A percentile compares a stretch with the other conserved stretches of the same genome.
These are phyloP conservation scores for Pezicula neosporulosa DNA, from an alignment of 2,329 filamentous ascomycete genomes.

Conservation along the genomic window DNA sequence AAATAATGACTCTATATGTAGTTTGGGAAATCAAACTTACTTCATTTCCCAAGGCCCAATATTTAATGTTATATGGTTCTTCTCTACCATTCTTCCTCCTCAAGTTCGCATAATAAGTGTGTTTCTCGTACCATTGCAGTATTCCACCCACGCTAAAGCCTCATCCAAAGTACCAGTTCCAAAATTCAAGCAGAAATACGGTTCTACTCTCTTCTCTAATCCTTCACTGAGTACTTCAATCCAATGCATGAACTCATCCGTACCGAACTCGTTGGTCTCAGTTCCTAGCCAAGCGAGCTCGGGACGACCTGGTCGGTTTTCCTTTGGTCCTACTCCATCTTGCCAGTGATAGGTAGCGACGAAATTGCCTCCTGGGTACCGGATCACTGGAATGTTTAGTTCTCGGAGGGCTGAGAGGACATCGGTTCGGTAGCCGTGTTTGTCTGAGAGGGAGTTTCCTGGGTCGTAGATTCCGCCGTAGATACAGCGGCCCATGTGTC, in stretches of 20 bases:
- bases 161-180: conserved; percentile 63
- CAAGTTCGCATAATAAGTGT: conserved; percentile 83
- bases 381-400: conserved; percentile 70
- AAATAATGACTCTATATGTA: neutral
- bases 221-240: conserved; percentile 66
- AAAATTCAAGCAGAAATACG: conserved; percentile 78
- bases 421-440: conserved; percentile 74
- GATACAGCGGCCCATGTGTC: conserved; percentile 86
- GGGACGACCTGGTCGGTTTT: conserved; percentile 58
- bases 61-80: conserved; percentile 78
- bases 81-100: conserved; percentile 71
- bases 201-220: conserved; percentile 60
- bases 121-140: conserved; percentile 76
- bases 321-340: conserved; percentile 73
- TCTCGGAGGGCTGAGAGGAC: conserved; percentile 72
- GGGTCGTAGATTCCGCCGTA: conserved; percentile 85
- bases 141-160: conserved; percentile 75
- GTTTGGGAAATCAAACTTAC: conserved; percentile 22
- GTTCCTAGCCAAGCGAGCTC: conserved; percentile 78
- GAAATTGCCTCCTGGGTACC: conserved; percentile 84
- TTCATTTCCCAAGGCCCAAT: conserved; percentile 82
- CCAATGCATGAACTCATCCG: conserved; percentile 84
- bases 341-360: conserved; percentile 83
- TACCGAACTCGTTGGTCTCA: conserved; percentile 78
- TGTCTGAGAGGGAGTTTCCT: conserved; percentile 67